Evolutionary conservation across 2,329 filamentous ascomycete genomes (phyloP), one percentile per base, ranked within the genome.

Genomic region (Ophiostoma pallidulum): DNA sequence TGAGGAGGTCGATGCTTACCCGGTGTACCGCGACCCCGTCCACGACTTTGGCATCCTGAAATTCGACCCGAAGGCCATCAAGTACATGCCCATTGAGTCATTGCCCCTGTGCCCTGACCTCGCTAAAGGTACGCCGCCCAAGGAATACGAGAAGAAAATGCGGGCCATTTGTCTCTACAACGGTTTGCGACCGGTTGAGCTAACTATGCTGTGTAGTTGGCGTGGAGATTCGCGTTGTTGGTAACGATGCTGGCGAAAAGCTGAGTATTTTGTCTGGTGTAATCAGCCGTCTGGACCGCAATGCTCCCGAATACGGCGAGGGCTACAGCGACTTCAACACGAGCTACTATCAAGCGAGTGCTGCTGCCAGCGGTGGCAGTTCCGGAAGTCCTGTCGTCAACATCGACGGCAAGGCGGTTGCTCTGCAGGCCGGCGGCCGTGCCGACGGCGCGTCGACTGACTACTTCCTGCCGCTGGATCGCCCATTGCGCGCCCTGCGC

Each of bases 381-480:
- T 98, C 92, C n/a, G 92, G 92, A 53, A 94, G 86, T 80, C 92
- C 92, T 0, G 92, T 98, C 1, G 90, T 98, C 52, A 94, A 96
- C 66, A 85, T 95, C 51, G 87, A 95, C 64, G 92, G 92, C 10
- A 84, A 82, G 61, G 92, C 90, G 5, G 83, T 98, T 48, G 92
- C 92, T 33, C 70, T 98, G 38, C 92, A 98, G 66, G 92, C 92
- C 39, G 92, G 94, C 53, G 92, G 92, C 38, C 79, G 92, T 65
- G 86, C 87, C 26, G 92, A 98, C 62, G 91, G 91, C 51, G 92
- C 92, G 38, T 91, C 94, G 12, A 98, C 92, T 18, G 92, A 98
- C 64, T 98, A 98, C 65, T 97, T 98, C 66, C 72, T 98, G 5
- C 92, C 92, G 1, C 73, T 98, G 13, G 91, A 98, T 63, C 83